Conservation (phyloP, 2,329 filamentous ascomycete genomes). For the Pseudocercospora eumusae region DNA sequence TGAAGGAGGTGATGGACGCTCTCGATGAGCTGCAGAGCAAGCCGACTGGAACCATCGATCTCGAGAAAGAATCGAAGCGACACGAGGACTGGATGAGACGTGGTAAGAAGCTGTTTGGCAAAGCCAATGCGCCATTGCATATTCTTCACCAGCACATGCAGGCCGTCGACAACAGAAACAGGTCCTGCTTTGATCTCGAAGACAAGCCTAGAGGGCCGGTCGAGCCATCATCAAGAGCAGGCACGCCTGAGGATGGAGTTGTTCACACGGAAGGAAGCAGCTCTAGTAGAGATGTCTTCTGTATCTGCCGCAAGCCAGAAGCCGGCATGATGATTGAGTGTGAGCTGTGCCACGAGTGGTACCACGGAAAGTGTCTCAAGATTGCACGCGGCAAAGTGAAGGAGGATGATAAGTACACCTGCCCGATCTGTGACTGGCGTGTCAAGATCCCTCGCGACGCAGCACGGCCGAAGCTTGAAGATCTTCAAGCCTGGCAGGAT, state of each 20-base stretch:
- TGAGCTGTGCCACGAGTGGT: constrained; percentile 98
- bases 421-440: constrained; percentile 95
- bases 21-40: constrained; percentile 90
- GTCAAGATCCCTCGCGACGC: constrained; percentile 96
- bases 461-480: constrained; percentile 90
- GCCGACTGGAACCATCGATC: constrained; percentile 82
- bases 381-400: constrained; percentile 97
- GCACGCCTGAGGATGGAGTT: constrained; percentile 55
- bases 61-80: constrained; percentile 90
- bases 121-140: constrained; percentile 94
- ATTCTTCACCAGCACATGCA: constrained; percentile 95
- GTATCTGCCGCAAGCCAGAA: constrained; percentile 89
- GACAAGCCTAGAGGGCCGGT: constrained; percentile 88
- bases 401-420: constrained; percentile 97
- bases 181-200: constrained; percentile 84
- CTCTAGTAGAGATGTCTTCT: constrained; percentile 79
- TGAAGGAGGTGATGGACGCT: constrained; percentile 84
- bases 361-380: constrained; percentile 97
- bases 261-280: constrained; percentile 49
- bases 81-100: constrained; percentile 99
- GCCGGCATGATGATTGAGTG: constrained; percentile 99
- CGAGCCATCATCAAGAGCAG: constrained; percentile 86
- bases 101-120: constrained; percentile 96
- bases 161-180: constrained; percentile 85
- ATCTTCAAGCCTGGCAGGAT: constrained; percentile 78